Base-by-base conservation (phyloP, 1,284 basidiomycete species). In the Cryptococcus sp. region DNA sequence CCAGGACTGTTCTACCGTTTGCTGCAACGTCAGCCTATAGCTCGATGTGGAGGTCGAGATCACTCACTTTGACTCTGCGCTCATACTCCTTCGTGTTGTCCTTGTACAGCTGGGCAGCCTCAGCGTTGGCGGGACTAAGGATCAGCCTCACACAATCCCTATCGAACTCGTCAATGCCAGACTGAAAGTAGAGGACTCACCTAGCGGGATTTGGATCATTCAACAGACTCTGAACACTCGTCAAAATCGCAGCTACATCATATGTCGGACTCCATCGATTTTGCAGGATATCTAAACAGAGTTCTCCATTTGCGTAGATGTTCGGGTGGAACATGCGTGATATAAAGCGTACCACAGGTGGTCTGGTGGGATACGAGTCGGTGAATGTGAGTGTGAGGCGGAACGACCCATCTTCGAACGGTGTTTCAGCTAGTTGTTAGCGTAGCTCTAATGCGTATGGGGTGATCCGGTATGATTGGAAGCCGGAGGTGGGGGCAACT, bases 41-140 rank as follows among this genome's bases (percentile, higher is more conserved):
- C 19, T 43, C 41, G 10, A 21, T 4, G n/a, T 21, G 19, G 21
- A 43, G n/a, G 22, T 18, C 9, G 23, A 24, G 23, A 23, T 7
- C 28, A 63, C 70, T 54, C 51, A 85, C 85, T 76, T 92, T 90
- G 45, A 97, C 92, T 52, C 91, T 78, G 53, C 91, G 79, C 28
- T 96, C 88, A 70, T 96, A 97, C 78, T 96, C 93, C 78, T 97
- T 98, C 87, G 96, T 93, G 70, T 98, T 98, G 74, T 98, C 94
- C 52, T 93, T 79, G 70, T 96, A 98, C 56, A 98, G 76, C 72
- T 91, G 88, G 1, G 94, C 94, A 0, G 94, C 94, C 77, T 98
- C 94, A 1, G 92, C 92, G 68, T 98, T 98, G 1, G 94, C 94
- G 4, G 94, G 94, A 69, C 91, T 94, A 60, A 13, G 46, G 7